A percentile compares a stretch with the other conserved stretches of the same genome.
These are phyloP conservation scores for Selenicereus undatus DNA, from an alignment of 148 eudicot genomes.

Conservation along the genomic window DNA sequence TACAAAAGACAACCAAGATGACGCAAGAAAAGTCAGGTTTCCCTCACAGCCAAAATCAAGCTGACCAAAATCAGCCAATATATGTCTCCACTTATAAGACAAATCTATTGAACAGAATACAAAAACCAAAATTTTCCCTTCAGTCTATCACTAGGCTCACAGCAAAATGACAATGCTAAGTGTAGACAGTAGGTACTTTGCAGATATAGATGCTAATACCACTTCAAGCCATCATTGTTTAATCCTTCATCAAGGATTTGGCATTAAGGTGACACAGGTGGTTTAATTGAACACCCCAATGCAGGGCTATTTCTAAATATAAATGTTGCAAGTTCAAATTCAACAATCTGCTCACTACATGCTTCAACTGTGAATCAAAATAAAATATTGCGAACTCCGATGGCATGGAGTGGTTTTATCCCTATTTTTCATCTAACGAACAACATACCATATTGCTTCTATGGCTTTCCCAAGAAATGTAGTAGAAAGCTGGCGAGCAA, in stretches of 20 bases:
- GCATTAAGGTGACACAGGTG: too few species aligned
- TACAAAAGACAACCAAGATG: neutral
- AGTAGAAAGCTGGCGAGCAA: conserved; percentile 86
- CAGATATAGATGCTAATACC: neutral
- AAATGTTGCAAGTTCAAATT: neutral
- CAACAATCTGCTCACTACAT: too few species aligned
- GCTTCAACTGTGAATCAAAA: too few species aligned
- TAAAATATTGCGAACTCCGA: too few species aligned
- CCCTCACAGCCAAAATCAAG: neutral
- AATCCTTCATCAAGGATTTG: too few species aligned
- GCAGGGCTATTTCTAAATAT: neutral
- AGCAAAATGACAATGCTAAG: too few species aligned
- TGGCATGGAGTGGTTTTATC: too few species aligned
- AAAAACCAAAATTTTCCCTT: neutral
- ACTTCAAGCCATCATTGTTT: neutral
- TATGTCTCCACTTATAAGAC: neutral
- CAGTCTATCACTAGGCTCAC: too few species aligned
- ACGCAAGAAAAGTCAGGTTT: neutral
- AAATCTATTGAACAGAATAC: neutral
- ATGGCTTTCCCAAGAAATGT: conserved; percentile 87
- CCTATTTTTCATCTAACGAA: neutral
- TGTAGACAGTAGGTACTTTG: neutral
- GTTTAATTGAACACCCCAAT: neutral
- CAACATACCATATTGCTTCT: conserved; percentile 80
- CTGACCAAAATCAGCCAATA: too few species aligned